A percentile compares a stretch with the other conserved stretches of the same genome.
Evolutionary conservation across 2,329 filamentous ascomycete genomes (phyloP).

Genomic region (Neofusicoccum sp.): DNA sequence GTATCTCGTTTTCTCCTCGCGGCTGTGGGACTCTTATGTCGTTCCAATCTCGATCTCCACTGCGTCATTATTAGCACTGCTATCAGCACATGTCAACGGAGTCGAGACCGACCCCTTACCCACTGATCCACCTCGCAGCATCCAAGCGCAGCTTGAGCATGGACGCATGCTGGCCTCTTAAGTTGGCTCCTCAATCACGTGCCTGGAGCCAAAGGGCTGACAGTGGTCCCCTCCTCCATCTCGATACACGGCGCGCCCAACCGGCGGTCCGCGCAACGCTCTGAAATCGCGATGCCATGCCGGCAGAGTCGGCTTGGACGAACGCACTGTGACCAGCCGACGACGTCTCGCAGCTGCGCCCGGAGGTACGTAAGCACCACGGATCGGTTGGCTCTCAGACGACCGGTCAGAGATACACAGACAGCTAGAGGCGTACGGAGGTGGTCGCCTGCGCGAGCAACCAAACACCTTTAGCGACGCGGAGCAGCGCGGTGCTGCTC

Average conservation of each 20-base stretch:
- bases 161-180: background rate
- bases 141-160: background rate
- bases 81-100: slow-evolving; percentile 1
- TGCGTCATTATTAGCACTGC: slow-evolving; percentile 13
- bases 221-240: background rate
- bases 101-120: slow-evolving; percentile 15
- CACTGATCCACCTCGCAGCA: slow-evolving; percentile 15
- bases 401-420: background rate
- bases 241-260: slow-evolving; percentile 3
- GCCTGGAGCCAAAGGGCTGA: background rate
- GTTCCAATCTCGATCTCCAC: background rate
- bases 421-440: background rate
- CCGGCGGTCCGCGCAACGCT: slow-evolving; percentile 1
- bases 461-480: background rate
- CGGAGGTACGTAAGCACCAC: background rate
- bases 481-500: slow-evolving; percentile 4
- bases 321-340: background rate
- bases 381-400: background rate
- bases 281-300: background rate
- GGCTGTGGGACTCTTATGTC: background rate
- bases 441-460: background rate
- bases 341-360: background rate
- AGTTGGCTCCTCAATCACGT: background rate
- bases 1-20: background rate
- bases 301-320: background rate